These are phyloP conservation scores for Lichtheimia corymbifera DNA, from an alignment of 371 early-diverging fungal genomes.

Conservation along the genomic window DNA sequence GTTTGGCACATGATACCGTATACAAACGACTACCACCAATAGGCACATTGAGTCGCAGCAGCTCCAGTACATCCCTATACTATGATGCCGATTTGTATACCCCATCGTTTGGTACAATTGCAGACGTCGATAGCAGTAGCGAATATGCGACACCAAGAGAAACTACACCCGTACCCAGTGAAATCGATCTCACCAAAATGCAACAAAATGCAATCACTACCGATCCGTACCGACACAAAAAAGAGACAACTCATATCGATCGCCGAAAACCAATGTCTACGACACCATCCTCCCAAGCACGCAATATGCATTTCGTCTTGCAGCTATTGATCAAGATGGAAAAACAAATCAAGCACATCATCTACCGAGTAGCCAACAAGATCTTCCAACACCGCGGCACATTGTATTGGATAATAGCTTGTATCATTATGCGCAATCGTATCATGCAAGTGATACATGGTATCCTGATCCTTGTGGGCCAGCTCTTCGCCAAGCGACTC, in stretches of 20 bases:
- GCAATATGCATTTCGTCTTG: neutral
- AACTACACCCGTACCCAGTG: constrained; percentile 32
- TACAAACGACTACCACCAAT: constrained; percentile 7
- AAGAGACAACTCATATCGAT: constrained; percentile 7
- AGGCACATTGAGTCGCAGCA: constrained; percentile 27
- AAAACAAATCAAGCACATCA: neutral
- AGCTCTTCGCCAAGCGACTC: constrained; percentile 16
- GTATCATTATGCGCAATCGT: constrained; percentile 34
- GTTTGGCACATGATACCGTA: constrained; percentile 2
- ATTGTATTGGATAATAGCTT: constrained; percentile 37
- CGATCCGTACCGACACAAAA: constrained; percentile 19
- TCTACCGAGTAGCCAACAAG: constrained; percentile 17
- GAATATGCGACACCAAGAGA: constrained; percentile 27
- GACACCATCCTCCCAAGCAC: constrained; percentile 3
- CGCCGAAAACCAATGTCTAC: constrained; percentile 1
- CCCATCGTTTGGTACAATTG: constrained; percentile 7
- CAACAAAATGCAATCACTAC: constrained; percentile 14
- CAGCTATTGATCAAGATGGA: constrained; percentile 5
- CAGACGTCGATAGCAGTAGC: constrained; percentile 15
- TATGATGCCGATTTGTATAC: constrained; percentile 17
- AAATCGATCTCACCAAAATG: constrained; percentile 26
- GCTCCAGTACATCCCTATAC: constrained; percentile 27
- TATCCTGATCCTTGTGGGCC: constrained; percentile 27
- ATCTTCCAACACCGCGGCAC: constrained; percentile 26
- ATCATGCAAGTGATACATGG: constrained; percentile 30